phyloP scores from a whole-genome alignment of 176 grass and related monocot genomes.

The Aegilops umbellulata region DNA sequence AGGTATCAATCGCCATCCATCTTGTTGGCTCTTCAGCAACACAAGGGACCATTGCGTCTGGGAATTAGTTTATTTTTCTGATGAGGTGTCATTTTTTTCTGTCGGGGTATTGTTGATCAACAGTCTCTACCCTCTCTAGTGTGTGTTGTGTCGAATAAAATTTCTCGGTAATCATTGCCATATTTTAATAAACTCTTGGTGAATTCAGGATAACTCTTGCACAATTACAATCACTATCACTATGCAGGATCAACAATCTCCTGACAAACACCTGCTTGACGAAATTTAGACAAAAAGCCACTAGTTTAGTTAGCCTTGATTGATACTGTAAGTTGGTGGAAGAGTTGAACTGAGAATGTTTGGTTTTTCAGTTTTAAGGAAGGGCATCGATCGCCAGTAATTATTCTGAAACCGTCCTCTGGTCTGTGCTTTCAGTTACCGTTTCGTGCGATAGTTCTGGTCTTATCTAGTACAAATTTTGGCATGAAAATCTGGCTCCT shows the following conservation, averaged over 20 bases:
- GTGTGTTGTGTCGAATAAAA: background rate
- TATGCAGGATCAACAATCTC: background rate
- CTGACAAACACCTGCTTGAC: background rate
- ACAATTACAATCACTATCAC: too few species aligned
- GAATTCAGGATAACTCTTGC: too few species aligned
- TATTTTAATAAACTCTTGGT: background rate
- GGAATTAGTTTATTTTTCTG: too few species aligned
- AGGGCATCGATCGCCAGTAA: background rate
- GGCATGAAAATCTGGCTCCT: background rate
- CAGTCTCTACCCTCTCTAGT: background rate
- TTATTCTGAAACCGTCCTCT: background rate
- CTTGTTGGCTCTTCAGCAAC: background rate
- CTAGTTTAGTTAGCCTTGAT: background rate
- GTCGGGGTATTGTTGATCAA: too few species aligned
- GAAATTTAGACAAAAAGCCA: background rate
- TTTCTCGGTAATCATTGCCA: background rate
- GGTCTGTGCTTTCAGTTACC: background rate
- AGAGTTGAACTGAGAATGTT: background rate
- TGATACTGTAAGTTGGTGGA: background rate
- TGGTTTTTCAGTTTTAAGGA: background rate
- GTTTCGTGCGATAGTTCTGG: background rate
- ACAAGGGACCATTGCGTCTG: background rate
- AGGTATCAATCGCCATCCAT: conserved; percentile 35
- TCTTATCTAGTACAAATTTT: background rate
- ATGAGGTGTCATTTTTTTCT: background rate